These are phyloP conservation scores for Cercospora janseana DNA, from an alignment of 2,329 filamentous ascomycete genomes.

Conservation along the genomic window DNA sequence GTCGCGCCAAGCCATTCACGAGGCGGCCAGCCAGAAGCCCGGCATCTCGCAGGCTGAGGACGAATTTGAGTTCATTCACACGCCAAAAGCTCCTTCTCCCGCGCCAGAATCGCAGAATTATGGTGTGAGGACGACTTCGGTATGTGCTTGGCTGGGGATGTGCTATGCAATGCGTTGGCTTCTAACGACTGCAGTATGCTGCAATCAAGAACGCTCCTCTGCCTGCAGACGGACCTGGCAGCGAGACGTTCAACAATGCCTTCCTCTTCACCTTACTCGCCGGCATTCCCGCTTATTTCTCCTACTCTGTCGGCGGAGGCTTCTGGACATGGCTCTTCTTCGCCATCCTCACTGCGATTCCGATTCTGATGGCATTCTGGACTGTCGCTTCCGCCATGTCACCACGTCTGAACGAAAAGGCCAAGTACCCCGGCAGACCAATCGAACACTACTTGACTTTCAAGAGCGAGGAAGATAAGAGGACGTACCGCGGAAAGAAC, in stretches of 20 bases:
- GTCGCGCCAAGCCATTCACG: constrained; percentile 6
- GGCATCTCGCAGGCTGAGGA: constrained; percentile 45
- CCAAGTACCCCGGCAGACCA: constrained; percentile 76
- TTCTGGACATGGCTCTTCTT: constrained; percentile 87
- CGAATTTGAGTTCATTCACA: constrained; percentile 66
- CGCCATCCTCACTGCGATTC: constrained; percentile 71
- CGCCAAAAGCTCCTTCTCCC: constrained; percentile 55
- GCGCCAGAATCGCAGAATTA: constrained; percentile 54
- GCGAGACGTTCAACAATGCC: constrained; percentile 82
- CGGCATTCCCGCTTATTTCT: constrained; percentile 72
- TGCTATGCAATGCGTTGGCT: constrained; percentile 13
- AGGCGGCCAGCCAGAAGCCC: constrained; percentile 6
- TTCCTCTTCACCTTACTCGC: constrained; percentile 69
- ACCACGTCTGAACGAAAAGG: constrained; percentile 91
- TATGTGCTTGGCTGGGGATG: constrained; percentile 34
- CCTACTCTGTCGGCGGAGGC: constrained; percentile 81
- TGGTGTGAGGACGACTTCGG: constrained; percentile 61
- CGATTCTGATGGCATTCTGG: constrained; percentile 82
- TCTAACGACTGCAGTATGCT: constrained; percentile 59
- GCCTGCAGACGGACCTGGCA: constrained; percentile 81
- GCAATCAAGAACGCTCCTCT: constrained; percentile 92
- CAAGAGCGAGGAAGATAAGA: constrained; percentile 59
- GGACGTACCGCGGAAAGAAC: constrained; percentile 72
- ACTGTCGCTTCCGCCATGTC: constrained; percentile 73
- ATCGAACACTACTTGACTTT: constrained; percentile 89